Conservation (phyloP, 2,329 filamentous ascomycete species). For the Fusarium oxysporum region DNA sequence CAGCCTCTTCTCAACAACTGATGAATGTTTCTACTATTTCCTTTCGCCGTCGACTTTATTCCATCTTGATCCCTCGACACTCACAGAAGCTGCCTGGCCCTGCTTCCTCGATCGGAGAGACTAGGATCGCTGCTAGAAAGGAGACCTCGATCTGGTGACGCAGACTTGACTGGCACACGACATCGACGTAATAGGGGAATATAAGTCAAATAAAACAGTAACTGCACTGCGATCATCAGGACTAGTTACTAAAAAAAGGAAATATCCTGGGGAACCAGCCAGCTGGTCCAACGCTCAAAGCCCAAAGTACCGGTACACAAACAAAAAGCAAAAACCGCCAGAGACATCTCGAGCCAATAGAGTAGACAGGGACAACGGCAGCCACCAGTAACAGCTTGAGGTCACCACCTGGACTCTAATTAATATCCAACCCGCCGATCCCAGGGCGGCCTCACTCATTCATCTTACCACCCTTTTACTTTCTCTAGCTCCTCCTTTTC, state of each 20-base stretch:
- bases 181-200: slow-evolving; percentile 11
- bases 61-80: not conserved
- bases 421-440: slow-evolving; percentile 28
- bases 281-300: not conserved
- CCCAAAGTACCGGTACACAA: slow-evolving; percentile 22
- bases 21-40: not conserved
- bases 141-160: slow-evolving; percentile 11
- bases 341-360: slow-evolving; percentile 32
- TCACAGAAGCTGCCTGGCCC: not conserved
- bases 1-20: slow-evolving; percentile 8
- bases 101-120: not conserved
- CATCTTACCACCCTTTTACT: slow-evolving; percentile 28
- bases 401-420: slow-evolving; percentile 17
- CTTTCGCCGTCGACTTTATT: not conserved
- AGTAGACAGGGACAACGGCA: slow-evolving; percentile 20
- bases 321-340: slow-evolving; percentile 19
- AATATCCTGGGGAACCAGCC: slow-evolving; percentile 22
- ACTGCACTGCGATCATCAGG: slow-evolving; percentile 5
- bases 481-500: slow-evolving; percentile 5
- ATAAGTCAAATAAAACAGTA: not conserved
- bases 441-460: slow-evolving; percentile 35
- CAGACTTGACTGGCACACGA: slow-evolving; percentile 15
- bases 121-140: slow-evolving; percentile 1
- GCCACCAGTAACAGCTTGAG: slow-evolving; percentile 16
- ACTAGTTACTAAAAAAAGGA: slow-evolving; percentile 7